Evolutionary conservation across 768 basidiomycete genomes (phyloP).

Genomic region (Mycena chlorophos): DNA sequence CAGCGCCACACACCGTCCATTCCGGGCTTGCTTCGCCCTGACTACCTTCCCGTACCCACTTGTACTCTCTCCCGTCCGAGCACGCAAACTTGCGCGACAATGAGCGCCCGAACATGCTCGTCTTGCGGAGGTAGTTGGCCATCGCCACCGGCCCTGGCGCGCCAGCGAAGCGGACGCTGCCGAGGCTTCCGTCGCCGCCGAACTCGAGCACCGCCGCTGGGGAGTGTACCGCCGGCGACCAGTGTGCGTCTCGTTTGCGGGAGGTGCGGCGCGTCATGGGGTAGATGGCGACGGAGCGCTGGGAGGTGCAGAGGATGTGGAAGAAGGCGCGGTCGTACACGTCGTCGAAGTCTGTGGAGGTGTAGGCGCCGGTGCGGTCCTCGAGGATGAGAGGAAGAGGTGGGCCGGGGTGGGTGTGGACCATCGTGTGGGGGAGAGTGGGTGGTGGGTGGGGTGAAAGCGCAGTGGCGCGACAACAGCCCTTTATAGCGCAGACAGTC

Average conservation of each 20-base stretch:
- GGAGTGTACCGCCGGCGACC: conserved; percentile 49
- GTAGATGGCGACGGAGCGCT: conserved; percentile 56
- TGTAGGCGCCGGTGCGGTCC: conserved; percentile 60
- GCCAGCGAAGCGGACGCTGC: conserved; percentile 55
- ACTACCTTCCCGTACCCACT: conserved; percentile 50
- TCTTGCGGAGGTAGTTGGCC: conserved; percentile 63
- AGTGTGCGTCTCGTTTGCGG: conserved; percentile 47
- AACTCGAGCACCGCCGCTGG: conserved; percentile 66
- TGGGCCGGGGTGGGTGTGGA: not conserved
- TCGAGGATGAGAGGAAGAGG: conserved; percentile 60
- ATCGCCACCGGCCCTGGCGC: conserved; percentile 52
- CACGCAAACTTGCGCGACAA: conserved; percentile 67
- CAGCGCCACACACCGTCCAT: conserved; percentile 73
- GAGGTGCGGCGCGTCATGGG: conserved; percentile 66
- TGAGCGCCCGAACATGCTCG: conserved; percentile 68
- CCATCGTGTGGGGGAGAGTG: no score
- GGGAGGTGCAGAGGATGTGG: conserved; percentile 55
- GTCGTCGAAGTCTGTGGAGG: conserved; percentile 69
- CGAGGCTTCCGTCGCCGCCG: conserved; percentile 54
- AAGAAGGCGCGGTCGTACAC: conserved; percentile 77
- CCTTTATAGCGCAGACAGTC: no score
- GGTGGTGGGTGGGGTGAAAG: no score
- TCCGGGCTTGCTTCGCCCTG: conserved; percentile 58
- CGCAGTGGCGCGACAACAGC: no score
- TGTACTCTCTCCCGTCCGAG: conserved; percentile 70